phyloP scores from a whole-genome alignment of 169 alveolate genomes.

The Perkinsus olseni region DNA sequence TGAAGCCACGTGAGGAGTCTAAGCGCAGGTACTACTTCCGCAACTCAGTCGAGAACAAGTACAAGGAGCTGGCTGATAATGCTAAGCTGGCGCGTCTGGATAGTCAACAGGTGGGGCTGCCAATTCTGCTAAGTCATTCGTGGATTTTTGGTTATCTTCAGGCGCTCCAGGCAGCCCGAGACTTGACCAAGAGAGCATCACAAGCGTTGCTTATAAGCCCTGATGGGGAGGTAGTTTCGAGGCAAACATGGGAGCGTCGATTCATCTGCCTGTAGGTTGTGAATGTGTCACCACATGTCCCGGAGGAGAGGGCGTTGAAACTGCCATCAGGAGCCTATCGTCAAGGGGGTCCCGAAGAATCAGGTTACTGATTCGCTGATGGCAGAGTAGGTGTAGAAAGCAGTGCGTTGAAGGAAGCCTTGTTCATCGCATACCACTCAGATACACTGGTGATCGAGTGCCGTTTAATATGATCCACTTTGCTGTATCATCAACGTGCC shows the following conservation, averaged over 20 bases:
- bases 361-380: neutral
- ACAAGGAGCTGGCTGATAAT: neutral
- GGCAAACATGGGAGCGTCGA: neutral
- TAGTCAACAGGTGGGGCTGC: neutral
- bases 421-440: neutral
- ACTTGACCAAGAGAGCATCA: neutral
- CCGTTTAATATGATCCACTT: neutral
- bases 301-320: neutral
- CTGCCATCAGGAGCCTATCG: neutral
- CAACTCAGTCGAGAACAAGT: neutral
- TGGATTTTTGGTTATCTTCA: neutral
- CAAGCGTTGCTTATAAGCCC: neutral
- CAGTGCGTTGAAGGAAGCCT: too few species aligned
- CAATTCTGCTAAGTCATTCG: neutral
- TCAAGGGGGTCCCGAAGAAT: neutral
- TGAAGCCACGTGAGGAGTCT: neutral
- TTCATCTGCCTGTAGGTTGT: neutral
- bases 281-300: neutral
- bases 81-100: neutral
- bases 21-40: neutral
- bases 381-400: neutral
- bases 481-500: neutral
- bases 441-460: neutral
- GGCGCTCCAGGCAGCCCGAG: neutral
- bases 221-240: neutral